Conservation (phyloP, 1,284 basidiomycete genomes). For the Psilocybe mexicana region DNA sequence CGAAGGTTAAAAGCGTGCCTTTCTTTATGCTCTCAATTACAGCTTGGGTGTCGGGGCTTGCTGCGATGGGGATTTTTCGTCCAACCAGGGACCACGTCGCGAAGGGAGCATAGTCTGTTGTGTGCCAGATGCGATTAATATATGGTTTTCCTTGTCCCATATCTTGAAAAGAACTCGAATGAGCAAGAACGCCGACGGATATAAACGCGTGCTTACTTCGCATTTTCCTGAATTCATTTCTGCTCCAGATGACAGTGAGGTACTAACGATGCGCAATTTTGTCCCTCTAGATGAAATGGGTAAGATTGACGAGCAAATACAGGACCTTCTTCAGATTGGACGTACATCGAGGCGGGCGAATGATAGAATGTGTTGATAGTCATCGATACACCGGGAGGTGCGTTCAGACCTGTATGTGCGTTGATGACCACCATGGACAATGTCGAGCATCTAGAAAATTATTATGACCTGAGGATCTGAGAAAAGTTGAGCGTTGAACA, state of each 20-base stretch:
- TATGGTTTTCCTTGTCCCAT: conserved; percentile 39
- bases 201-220: conserved; percentile 29
- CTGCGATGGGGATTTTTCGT: background rate
- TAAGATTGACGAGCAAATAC: background rate
- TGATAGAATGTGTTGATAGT: conserved; percentile 42
- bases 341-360: conserved; percentile 36
- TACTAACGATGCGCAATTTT: conserved; percentile 39
- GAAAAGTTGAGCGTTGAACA: background rate
- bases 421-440: conserved; percentile 31
- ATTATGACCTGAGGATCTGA: background rate
- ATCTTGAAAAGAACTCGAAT: conserved; percentile 28
- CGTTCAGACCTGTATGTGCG: conserved; percentile 24
- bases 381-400: conserved; percentile 39
- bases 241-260: conserved; percentile 35
- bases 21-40: background rate
- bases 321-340: too few relatives aligned
- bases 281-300: conserved; percentile 33
- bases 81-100: conserved; percentile 12
- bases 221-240: conserved; percentile 32
- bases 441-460: conserved; percentile 30
- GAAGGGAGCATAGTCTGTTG: conserved; percentile 41
- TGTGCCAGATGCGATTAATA: conserved; percentile 41
- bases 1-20: too few relatives aligned
- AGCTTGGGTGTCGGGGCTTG: background rate
- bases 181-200: background rate